Evolutionary conservation across 1,284 basidiomycete species (phyloP).

Genomic region (Earliella scabrosa): DNA sequence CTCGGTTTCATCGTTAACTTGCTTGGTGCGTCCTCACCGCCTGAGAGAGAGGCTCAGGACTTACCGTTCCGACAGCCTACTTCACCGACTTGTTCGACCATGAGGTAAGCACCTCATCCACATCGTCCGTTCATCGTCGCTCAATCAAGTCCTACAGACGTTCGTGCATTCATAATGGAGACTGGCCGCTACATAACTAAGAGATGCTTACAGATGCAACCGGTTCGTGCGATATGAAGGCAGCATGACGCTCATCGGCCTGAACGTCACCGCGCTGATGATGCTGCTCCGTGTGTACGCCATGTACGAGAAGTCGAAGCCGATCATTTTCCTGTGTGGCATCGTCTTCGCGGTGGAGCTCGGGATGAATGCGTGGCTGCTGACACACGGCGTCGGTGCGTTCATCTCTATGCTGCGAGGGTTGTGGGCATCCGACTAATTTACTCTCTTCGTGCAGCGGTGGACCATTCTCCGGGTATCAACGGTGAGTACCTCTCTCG

Average conservation of each 20-base stretch:
- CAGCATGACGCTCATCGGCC: conserved; percentile 50
- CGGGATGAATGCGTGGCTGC: conserved; percentile 51
- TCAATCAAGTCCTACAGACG: neutral
- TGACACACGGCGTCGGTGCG: conserved; percentile 34
- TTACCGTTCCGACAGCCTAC: neutral
- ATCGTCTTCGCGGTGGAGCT: conserved; percentile 46
- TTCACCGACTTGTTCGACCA: neutral
- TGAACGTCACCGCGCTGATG: conserved; percentile 54
- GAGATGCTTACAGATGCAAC: conserved; percentile 47
- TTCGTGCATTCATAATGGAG: neutral
- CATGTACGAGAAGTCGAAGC: conserved; percentile 44
- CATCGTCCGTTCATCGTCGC: too few relatives aligned
- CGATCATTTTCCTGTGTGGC: conserved; percentile 41
- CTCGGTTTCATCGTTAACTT: conserved; percentile 53
- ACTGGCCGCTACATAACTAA: neutral
- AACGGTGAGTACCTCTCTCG: neutral
- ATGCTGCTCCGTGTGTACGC: conserved; percentile 59
- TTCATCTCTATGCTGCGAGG: neutral
- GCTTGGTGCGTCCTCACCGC: conserved; percentile 37
- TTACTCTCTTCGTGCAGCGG: neutral
- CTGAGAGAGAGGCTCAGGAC: neutral
- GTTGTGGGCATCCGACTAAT: neutral
- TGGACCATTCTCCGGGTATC: neutral
- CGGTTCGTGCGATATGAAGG: conserved; percentile 57
- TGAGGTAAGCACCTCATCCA: neutral